Base-by-base conservation (phyloP, 495 filamentous ascomycete genomes). In the Xylaria sp. region DNA sequence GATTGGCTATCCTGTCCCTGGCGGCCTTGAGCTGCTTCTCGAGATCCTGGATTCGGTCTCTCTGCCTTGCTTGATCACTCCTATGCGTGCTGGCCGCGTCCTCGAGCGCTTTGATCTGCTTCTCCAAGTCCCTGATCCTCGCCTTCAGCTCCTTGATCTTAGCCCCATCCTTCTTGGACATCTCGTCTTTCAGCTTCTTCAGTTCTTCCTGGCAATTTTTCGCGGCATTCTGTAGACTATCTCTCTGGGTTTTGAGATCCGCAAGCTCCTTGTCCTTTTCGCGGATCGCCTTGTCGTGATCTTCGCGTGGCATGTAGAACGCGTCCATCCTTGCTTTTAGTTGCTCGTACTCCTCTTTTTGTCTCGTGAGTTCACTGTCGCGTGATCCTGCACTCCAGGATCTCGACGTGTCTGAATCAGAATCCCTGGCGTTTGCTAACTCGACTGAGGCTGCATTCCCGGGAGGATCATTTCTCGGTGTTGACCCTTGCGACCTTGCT, bases 161-260 rank as follows among this genome's bases (percentile, higher is more conserved):
- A 6, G 35, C 65, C 4, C 14, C 14, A 17, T 55, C 43, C 35
- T 48, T 72, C 19, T 72, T 67, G 17, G 62, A 46, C 24, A 48
- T 11, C 12, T 68, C 65, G 24, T 57, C 50, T 44, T 44, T 33
- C 17, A 68, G 50, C 50, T 68, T 57, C 50, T 68, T 68, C 65
- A 55, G 35, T 14, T 33, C 31, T 21, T 8, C 7, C 21, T 68
- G 21, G 52, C 50, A 68, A 15, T 41, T 58, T 9, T 1, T 14
- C 12, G 52, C 12, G 35, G 14, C 65, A n/a, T 55, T 48, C 31
- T 62, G 15, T 11, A 63, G 17, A 1, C 7, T 19, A 12, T 70
- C 58, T 48, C 14, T 59, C 58, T 62, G 58, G 5, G 33, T n/a
- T n/a, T 62, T 37, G 59, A 41, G n/a, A 15, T 43, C 31, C 9